phyloP scores from a whole-genome alignment of 305 asterid species.

The Fraxinus albicans region DNA sequence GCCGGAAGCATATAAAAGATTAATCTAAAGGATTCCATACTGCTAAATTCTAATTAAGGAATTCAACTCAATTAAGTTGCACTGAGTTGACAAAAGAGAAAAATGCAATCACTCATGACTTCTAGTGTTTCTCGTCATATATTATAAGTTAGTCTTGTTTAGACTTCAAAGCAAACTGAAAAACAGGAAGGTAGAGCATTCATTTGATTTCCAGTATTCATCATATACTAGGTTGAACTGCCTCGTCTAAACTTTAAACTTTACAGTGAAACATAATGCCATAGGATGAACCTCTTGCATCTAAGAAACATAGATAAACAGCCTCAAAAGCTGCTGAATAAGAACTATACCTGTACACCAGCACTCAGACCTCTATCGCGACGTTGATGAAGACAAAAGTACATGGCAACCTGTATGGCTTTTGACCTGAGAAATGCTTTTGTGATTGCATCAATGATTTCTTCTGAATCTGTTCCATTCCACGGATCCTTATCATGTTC shows the following conservation, averaged over 20 bases:
- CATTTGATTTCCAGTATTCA: not conserved
- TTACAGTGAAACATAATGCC: slow-evolving; percentile 4
- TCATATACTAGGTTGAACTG: not conserved
- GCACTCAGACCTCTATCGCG: slow-evolving; percentile 68
- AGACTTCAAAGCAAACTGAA: not conserved
- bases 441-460: slow-evolving; percentile 59
- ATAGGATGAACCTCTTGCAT: slow-evolving; percentile 12
- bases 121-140: not conserved
- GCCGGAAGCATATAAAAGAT: slow-evolving; percentile 15
- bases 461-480: slow-evolving; percentile 46
- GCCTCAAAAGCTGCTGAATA: slow-evolving; percentile 18
- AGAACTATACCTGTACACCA: slow-evolving; percentile 67
- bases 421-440: slow-evolving; percentile 86
- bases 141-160: not conserved
- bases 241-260: not conserved
- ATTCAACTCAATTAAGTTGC: not conserved
- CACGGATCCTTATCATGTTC: slow-evolving; percentile 45
- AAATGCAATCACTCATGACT: not conserved
- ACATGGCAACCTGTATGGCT: slow-evolving; percentile 82
- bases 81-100: not conserved
- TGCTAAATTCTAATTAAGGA: not conserved
- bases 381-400: slow-evolving; percentile 89
- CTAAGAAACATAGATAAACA: slow-evolving; percentile 4
- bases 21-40: not conserved
- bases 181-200: not conserved